phyloP scores from a whole-genome alignment of 1,284 basidiomycete species.

The Vanrija humicola region DNA sequence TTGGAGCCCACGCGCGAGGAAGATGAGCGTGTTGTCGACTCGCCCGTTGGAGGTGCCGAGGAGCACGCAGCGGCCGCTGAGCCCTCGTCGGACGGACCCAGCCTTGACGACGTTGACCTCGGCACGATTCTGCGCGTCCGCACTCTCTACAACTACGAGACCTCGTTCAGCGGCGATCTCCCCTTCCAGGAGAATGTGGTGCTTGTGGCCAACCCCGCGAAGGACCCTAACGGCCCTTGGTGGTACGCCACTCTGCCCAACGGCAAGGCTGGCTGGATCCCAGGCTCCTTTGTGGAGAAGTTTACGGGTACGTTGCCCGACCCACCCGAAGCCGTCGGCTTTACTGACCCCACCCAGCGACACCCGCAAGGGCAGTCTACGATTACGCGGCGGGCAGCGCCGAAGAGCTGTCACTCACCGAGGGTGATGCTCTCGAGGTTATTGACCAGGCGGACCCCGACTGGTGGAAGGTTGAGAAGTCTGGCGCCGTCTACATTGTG shows the following conservation, averaged over 20 bases:
- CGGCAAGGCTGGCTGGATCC: constrained; percentile 81
- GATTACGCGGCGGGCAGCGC: constrained; percentile 63
- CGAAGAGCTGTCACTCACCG: constrained; percentile 77
- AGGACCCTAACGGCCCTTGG: constrained; percentile 67
- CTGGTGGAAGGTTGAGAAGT: constrained; percentile 91
- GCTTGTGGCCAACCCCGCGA: constrained; percentile 76
- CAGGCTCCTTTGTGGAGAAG: constrained; percentile 78
- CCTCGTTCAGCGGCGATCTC: constrained; percentile 80
- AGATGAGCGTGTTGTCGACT: constrained; percentile 42
- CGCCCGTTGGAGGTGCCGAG: not conserved
- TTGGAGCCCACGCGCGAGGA: constrained; percentile 35
- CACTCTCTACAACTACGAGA: constrained; percentile 76
- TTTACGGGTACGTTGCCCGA: constrained; percentile 58
- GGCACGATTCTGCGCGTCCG: constrained; percentile 59
- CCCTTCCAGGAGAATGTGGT: constrained; percentile 78
- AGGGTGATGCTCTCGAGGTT: constrained; percentile 70
- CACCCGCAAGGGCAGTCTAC: constrained; percentile 60
- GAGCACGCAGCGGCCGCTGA: not conserved
- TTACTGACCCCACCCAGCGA: not conserved
- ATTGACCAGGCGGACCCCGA: constrained; percentile 75
- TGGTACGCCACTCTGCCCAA: constrained; percentile 76
- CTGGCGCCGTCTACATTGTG: constrained; percentile 76
- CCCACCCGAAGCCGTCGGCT: not conserved
- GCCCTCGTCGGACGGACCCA: constrained; percentile 12
- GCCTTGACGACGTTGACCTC: constrained; percentile 18